These are phyloP conservation scores for Suillus subaureus DNA, from an alignment of 768 basidiomycete species.

Conservation along the genomic window DNA sequence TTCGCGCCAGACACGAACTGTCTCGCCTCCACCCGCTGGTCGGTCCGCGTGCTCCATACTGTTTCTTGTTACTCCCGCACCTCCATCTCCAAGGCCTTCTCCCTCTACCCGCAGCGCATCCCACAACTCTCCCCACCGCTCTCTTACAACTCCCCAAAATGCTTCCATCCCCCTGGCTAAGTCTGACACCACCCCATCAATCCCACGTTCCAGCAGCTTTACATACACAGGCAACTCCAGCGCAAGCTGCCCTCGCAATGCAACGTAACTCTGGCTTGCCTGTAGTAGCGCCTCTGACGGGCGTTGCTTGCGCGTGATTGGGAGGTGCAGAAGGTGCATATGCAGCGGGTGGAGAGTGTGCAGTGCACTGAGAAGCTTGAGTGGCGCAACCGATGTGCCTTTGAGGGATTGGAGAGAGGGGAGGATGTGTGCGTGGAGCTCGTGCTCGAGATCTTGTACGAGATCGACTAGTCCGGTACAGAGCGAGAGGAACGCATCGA, in stretches of 20 bases:
- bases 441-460: slow-evolving; percentile 51
- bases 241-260: slow-evolving; percentile 70
- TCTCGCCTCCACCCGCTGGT: slow-evolving; percentile 44
- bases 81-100: slow-evolving; percentile 59
- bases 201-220: slow-evolving; percentile 57
- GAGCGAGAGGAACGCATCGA: slow-evolving; percentile 68
- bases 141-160: slow-evolving; percentile 62
- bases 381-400: slow-evolving; percentile 60
- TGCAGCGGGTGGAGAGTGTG: slow-evolving; percentile 75
- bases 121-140: slow-evolving; percentile 82
- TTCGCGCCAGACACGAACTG: slow-evolving; percentile 67
- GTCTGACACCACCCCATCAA: slow-evolving; percentile 51
- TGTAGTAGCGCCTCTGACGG: slow-evolving; percentile 69
- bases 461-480: slow-evolving; percentile 58
- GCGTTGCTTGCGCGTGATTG: slow-evolving; percentile 56
- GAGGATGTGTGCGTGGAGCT: slow-evolving; percentile 56
- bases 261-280: slow-evolving; percentile 77
- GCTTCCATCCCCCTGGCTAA: slow-evolving; percentile 58
- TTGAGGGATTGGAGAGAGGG: slow-evolving; percentile 60
- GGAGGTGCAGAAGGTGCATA: slow-evolving; percentile 66
- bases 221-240: slow-evolving; percentile 72
- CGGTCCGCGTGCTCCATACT: background rate
- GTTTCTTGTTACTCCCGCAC: background rate
- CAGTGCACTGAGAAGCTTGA: slow-evolving; percentile 71
- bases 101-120: slow-evolving; percentile 76